These are phyloP conservation scores for Biscogniauxia sp. DNA, from an alignment of 2,329 filamentous ascomycete species.

Conservation along the genomic window DNA sequence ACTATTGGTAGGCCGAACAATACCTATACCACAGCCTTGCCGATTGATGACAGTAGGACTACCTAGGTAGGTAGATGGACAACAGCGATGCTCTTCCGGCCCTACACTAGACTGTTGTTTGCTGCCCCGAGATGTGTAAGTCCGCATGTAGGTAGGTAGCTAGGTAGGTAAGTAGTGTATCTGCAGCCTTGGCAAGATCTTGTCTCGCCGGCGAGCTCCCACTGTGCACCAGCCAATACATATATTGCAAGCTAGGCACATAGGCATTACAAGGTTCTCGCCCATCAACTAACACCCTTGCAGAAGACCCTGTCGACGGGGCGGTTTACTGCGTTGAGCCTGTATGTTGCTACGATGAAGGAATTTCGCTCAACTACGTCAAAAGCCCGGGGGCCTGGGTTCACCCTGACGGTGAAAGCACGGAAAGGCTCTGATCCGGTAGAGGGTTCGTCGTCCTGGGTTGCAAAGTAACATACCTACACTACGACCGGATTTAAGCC, in stretches of 20 bases:
- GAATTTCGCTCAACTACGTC: constrained; percentile 5
- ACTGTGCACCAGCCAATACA: not conserved
- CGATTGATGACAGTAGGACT: constrained; percentile 10
- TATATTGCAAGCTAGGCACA: not conserved
- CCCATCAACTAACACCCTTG: not conserved
- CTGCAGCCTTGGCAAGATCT: not conserved
- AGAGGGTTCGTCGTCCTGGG: constrained; percentile 11
- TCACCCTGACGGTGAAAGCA: constrained; percentile 1
- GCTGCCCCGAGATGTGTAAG: not conserved
- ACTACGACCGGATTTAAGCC: not conserved
- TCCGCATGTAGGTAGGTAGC: no score
- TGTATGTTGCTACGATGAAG: not conserved
- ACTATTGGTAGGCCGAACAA: constrained; percentile 15
- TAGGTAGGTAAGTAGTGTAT: no score
- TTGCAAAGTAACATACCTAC: not conserved
- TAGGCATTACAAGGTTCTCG: not conserved
- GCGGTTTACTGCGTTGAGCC: not conserved
- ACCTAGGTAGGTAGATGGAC: not conserved
- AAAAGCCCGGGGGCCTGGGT: not conserved
- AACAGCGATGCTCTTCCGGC: constrained; percentile 14
- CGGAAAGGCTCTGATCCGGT: constrained; percentile 17
- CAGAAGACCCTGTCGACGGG: not conserved
- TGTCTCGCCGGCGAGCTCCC: not conserved
- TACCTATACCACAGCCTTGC: constrained; percentile 13
- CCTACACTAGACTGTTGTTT: constrained; percentile 1